phyloP scores from a whole-genome alignment of 164 flowering plant species.

The Nymphaea thermarum region DNA sequence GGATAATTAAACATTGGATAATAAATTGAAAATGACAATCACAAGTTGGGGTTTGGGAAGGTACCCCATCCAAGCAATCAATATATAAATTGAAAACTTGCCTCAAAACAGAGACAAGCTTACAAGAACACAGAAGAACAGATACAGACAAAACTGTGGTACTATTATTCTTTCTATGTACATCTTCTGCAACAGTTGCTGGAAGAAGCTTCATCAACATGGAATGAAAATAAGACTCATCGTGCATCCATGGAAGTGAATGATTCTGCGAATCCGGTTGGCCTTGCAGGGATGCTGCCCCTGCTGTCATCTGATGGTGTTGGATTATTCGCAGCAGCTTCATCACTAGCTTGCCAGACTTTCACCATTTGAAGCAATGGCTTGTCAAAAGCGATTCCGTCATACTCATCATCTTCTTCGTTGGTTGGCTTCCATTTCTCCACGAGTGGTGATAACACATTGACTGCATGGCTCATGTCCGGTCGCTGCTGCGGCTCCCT shows the following conservation, averaged over 20 bases:
- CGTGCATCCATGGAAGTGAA: slow-evolving; percentile 62
- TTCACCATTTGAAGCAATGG: slow-evolving; percentile 57
- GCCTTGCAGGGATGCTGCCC: slow-evolving; percentile 64
- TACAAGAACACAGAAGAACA: too few species aligned
- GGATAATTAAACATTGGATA: too few species aligned
- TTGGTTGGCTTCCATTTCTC: slow-evolving; percentile 19
- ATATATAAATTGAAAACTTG: too few species aligned
- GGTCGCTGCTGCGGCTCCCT: slow-evolving; percentile 21
- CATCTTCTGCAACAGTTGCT: too few species aligned
- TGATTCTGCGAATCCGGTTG: slow-evolving; percentile 59
- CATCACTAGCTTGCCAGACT: slow-evolving; percentile 61
- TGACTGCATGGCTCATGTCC: slow-evolving; percentile 22
- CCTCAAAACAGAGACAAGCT: too few species aligned
- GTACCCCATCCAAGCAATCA: too few species aligned
- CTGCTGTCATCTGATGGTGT: slow-evolving; percentile 41
- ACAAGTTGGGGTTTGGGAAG: too few species aligned
- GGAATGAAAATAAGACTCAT: slow-evolving; percentile 1
- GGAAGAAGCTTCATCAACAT: background rate
- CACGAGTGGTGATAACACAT: slow-evolving; percentile 14
- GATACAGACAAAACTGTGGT: too few species aligned
- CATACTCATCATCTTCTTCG: slow-evolving; percentile 9
- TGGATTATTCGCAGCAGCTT: slow-evolving; percentile 17
- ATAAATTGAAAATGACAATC: too few species aligned
- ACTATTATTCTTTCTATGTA: too few species aligned
- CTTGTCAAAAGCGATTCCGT: slow-evolving; percentile 46